A percentile compares a stretch with the other conserved stretches of the same genome.
These are phyloP conservation scores for Schrenkiella parvula DNA, from an alignment of 345 rosid species.

Conservation along the genomic window DNA sequence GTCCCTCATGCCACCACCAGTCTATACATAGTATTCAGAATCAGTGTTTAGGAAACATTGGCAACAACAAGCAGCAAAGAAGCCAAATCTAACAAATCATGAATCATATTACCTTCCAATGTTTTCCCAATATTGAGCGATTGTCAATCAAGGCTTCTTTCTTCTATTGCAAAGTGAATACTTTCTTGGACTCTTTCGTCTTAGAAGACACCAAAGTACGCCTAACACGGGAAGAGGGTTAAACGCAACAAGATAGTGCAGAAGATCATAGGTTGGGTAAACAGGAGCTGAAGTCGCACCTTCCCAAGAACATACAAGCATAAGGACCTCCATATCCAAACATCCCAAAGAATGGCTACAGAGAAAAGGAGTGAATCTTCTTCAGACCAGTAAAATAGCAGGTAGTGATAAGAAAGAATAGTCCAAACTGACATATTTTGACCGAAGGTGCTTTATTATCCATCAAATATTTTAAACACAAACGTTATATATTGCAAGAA, in stretches of 20 bases:
- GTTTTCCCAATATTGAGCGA: slow-evolving; percentile 35
- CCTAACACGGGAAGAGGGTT: slow-evolving; percentile 34
- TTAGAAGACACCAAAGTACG: slow-evolving; percentile 60
- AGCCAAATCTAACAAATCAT: background rate
- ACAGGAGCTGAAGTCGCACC: slow-evolving; percentile 17
- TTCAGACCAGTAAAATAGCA: slow-evolving; percentile 3
- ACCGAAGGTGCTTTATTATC: background rate
- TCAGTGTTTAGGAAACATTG: background rate
- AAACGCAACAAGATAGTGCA: slow-evolving; percentile 1
- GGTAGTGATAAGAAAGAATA: background rate
- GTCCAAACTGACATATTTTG: background rate
- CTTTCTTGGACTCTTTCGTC: slow-evolving; percentile 56
- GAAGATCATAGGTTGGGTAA: background rate
- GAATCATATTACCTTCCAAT: slow-evolving; percentile 52
- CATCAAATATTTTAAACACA: background rate
- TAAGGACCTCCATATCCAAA: slow-evolving; percentile 33
- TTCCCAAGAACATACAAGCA: slow-evolving; percentile 33
- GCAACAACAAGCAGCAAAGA: background rate
- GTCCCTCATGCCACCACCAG: slow-evolving; percentile 57
- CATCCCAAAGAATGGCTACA: slow-evolving; percentile 38
- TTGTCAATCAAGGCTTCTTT: slow-evolving; percentile 46
- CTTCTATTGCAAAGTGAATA: slow-evolving; percentile 45
- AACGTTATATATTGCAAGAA: background rate
- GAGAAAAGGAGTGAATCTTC: background rate
- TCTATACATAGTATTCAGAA: slow-evolving; percentile 33